Evolutionary conservation across 1,139 yeast genomes (phyloP).

Genomic region (Suhomyces wounanorum): DNA sequence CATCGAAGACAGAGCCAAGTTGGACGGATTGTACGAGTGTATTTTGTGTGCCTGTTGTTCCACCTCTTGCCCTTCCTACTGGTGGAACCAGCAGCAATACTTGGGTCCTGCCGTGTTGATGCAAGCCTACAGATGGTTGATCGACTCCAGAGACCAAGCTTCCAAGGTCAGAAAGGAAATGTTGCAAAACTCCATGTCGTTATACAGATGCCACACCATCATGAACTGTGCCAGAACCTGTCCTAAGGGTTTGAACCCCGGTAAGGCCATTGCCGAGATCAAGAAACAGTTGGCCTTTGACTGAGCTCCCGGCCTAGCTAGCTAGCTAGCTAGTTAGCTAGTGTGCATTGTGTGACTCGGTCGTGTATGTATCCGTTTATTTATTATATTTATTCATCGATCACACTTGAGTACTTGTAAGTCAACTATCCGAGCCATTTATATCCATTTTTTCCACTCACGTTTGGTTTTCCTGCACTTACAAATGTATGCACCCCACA

Average conservation of each 20-base stretch:
- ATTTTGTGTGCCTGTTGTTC: conserved; percentile 99
- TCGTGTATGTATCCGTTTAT: conserved; percentile 5
- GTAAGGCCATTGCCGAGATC: conserved; percentile 94
- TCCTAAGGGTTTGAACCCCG: conserved; percentile 99
- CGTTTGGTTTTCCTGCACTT: too few relatives aligned
- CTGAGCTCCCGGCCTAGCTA: conserved; percentile 26
- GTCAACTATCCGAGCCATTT: neutral
- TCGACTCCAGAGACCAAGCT: conserved; percentile 96
- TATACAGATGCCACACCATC: conserved; percentile 98
- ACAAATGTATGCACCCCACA: conserved; percentile 8
- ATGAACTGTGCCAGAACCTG: conserved; percentile 98
- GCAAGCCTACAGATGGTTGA: conserved; percentile 99
- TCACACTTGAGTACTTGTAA: neutral
- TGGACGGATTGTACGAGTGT: conserved; percentile 97
- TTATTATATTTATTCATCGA: conserved; percentile 11
- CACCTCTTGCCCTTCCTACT: conserved; percentile 98
- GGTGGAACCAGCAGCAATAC: conserved; percentile 99
- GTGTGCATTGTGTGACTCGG: conserved; percentile 2
- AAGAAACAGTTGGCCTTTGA: conserved; percentile 89
- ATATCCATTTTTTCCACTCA: too few relatives aligned
- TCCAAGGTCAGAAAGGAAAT: conserved; percentile 76
- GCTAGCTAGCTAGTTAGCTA: neutral
- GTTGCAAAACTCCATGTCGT: conserved; percentile 95
- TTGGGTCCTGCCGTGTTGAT: conserved; percentile 97
- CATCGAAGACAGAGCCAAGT: conserved; percentile 90